A percentile compares a stretch with the other conserved stretches of the same genome.
Conservation (phyloP, 192 early-diverging fungal species). For the Podochytrium sp. region DNA sequence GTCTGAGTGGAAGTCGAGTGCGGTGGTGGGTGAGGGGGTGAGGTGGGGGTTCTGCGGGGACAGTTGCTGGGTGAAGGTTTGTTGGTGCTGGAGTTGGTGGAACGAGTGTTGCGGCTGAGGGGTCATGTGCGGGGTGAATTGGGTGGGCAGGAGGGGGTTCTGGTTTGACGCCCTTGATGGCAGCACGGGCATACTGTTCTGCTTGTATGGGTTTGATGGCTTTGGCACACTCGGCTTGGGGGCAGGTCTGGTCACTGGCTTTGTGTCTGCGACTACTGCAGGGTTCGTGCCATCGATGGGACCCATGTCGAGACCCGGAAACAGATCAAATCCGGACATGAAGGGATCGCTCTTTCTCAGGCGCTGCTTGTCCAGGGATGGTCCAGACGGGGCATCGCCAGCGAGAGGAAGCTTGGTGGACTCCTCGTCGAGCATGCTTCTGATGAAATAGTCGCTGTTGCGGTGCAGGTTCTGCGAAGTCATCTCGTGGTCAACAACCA, state of each 20-base stretch:
- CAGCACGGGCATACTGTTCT: neutral
- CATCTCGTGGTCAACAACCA: neutral
- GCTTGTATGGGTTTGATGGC: no score
- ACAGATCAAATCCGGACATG: neutral
- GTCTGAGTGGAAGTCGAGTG: neutral
- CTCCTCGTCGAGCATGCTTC: conserved; percentile 6
- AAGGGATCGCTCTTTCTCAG: neutral
- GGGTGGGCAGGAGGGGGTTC: neutral
- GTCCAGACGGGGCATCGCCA: no score
- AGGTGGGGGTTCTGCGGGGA: neutral
- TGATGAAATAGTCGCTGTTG: conserved; percentile 3
- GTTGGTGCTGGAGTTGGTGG: neutral
- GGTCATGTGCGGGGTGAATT: neutral
- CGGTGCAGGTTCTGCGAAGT: neutral
- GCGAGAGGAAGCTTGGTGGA: no score
- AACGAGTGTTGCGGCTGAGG: neutral
- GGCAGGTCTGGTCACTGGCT: neutral
- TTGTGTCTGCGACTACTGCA: neutral
- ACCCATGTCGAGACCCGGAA: neutral
- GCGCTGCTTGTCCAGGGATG: neutral
- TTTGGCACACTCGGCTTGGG: neutral
- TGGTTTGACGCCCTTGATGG: neutral
- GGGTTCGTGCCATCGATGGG: neutral
- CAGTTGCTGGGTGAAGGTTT: neutral
- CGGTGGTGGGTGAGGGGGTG: no score